Base-by-base conservation (phyloP, 345 rosid species). In the Gossypium ekmanianum region DNA sequence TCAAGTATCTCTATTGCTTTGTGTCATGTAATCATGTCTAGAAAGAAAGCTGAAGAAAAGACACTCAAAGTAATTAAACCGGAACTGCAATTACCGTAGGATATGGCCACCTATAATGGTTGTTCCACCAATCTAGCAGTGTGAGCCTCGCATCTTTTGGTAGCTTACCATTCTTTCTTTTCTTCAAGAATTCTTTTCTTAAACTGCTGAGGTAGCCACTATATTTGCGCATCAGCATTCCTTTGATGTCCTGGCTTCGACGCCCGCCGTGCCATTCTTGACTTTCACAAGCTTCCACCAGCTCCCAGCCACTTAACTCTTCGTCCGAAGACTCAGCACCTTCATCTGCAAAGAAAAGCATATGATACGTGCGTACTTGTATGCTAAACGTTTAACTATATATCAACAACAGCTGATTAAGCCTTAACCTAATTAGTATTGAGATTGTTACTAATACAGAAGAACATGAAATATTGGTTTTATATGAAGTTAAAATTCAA, bases 51-150 rank as follows among this genome's bases (percentile, higher is more conserved):
- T 34, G 7, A 34, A 5, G 7, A 54, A 54, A 54, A 17, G 10
- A 13, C 9, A 4, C 16, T 29, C 3, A 9, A n/a, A n/a, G 9
- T 39, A n/a, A 44, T 3, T 66, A 44, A 66, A 17, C 39, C 2
- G 2, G 12, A n/a, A 34, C 0, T 22, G 39, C 61, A 61, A 17
- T 75, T 77, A 89, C 94, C 82, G 94, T 88, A 2, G 94, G 94
- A 82, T 90, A 90, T 24, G 94, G 94, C 94, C 94, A 90, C 79
- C 82, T 72, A 67, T 56, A 78, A 68, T 88, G 92, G 26, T 54
- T 39, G 44, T 81, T 88, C 94, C 94, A 90, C 94, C 94, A 90
- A 20, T 88, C 81, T 45, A 88, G 74, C 24, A 90, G 88, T 0
- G 70, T 51, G 2, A 48, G 51, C 79, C 83, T 84, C 0, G 94